Evolutionary conservation across 352 stramenopile species (phyloP).

Genomic region (Phytophthora tubulina): DNA sequence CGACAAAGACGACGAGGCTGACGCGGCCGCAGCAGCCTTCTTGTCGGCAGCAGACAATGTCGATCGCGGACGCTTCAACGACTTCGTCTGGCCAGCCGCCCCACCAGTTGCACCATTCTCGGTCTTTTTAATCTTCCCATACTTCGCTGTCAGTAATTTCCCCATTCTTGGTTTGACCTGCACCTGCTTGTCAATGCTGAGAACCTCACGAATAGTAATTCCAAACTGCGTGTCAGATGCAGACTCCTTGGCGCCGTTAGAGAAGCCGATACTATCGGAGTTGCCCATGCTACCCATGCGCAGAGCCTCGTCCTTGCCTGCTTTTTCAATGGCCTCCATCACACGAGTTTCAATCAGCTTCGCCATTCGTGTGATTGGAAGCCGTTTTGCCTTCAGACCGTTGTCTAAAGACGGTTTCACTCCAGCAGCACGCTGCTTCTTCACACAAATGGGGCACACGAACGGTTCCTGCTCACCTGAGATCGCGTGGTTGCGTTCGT

Average conservation of each 20-base stretch:
- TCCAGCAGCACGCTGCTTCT: slow-evolving; percentile 79
- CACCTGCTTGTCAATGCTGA: slow-evolving; percentile 90
- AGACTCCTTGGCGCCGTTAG: slow-evolving; percentile 64
- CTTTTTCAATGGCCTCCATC: slow-evolving; percentile 76
- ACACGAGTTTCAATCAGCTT: slow-evolving; percentile 87
- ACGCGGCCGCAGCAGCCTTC: slow-evolving; percentile 30
- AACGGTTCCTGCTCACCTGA: slow-evolving; percentile 90
- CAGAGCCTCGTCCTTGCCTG: slow-evolving; percentile 77
- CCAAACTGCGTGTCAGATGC: slow-evolving; percentile 85
- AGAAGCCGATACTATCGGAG: slow-evolving; percentile 86
- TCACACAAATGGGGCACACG: slow-evolving; percentile 88
- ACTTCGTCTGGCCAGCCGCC: slow-evolving; percentile 52
- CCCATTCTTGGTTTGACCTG: slow-evolving; percentile 89
- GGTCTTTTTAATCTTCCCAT: slow-evolving; percentile 64
- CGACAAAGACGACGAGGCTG: slow-evolving; percentile 37
- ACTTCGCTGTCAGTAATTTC: slow-evolving; percentile 75
- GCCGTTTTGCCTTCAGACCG: slow-evolving; percentile 77
- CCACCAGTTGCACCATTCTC: slow-evolving; percentile 34
- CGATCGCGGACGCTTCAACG: slow-evolving; percentile 71
- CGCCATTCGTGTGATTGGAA: slow-evolving; percentile 88
- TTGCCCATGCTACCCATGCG: slow-evolving; percentile 88
- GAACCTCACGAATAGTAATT: slow-evolving; percentile 87
- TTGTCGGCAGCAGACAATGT: slow-evolving; percentile 30
- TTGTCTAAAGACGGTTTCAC: slow-evolving; percentile 85
- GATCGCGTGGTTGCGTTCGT: slow-evolving; percentile 97